Percentiles rank a stretch among this genome's conserved stretches.
Conservation (phyloP, 2,329 filamentous ascomycete species). For the Aureobasidium sp. region DNA sequence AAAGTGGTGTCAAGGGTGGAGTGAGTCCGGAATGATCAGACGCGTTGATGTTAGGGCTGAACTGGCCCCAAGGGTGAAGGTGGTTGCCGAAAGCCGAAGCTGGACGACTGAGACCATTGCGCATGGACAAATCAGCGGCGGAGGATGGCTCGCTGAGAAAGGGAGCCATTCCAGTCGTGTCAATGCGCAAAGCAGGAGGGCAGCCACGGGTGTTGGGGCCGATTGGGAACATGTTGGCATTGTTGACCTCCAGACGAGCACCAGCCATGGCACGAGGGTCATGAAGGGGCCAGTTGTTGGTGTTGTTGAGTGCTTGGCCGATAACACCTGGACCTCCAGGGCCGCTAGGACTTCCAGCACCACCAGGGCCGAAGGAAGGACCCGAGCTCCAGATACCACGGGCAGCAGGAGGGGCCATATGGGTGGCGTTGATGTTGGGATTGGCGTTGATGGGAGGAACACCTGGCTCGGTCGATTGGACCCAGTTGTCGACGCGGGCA, state of each 20-base stretch:
- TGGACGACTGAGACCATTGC: slow-evolving; percentile 26
- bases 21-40: slow-evolving; percentile 20
- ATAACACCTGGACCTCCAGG: slow-evolving; percentile 16
- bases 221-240: slow-evolving; percentile 8
- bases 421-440: neutral
- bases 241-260: neutral
- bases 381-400: slow-evolving; percentile 13
- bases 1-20: slow-evolving; percentile 26
- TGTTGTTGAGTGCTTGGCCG: slow-evolving; percentile 12
- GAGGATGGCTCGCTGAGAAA: slow-evolving; percentile 14
- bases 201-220: slow-evolving; percentile 1
- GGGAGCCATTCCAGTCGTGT: neutral
- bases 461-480: slow-evolving; percentile 4
- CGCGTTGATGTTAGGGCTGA: neutral
- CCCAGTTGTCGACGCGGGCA: slow-evolving; percentile 13
- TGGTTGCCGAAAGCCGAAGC: slow-evolving; percentile 29
- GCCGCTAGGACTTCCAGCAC: slow-evolving; percentile 4
- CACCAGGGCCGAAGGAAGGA: neutral
- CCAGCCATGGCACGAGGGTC: slow-evolving; percentile 4
- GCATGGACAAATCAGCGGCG: slow-evolving; percentile 3
- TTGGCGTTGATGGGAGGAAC: neutral
- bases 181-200: slow-evolving; percentile 8
- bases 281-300: neutral
- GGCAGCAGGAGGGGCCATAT: neutral
- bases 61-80: slow-evolving; percentile 27